These are phyloP conservation scores for Saccharomycopsis vini DNA, from an alignment of 805 yeast genomes.

Conservation along the genomic window DNA sequence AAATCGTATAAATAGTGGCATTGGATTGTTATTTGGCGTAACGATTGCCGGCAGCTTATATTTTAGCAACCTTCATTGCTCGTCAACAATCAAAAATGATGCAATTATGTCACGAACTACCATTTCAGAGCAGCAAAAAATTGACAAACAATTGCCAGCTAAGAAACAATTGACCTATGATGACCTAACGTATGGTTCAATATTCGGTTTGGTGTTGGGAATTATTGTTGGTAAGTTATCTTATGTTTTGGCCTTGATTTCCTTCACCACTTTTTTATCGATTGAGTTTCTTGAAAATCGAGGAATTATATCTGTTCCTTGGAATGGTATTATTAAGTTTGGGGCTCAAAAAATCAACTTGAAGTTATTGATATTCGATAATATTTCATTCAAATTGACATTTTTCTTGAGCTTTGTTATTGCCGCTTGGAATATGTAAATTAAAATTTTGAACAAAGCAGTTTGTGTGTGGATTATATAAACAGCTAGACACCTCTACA, in stretches of 20 bases:
- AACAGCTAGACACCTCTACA: no score
- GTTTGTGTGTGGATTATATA: no score
- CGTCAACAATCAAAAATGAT: no score
- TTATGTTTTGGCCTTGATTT: slow-evolving; percentile 40
- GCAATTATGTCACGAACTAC: no score
- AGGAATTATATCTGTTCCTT: slow-evolving; percentile 39
- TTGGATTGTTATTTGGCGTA: no score
- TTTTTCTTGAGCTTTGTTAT: slow-evolving; percentile 47
- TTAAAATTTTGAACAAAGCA: no score
- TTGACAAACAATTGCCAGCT: background rate
- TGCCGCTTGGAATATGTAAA: slow-evolving; percentile 45
- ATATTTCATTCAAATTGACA: slow-evolving; percentile 52
- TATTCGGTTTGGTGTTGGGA: slow-evolving; percentile 50
- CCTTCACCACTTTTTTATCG: slow-evolving; percentile 36
- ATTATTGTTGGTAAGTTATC: slow-evolving; percentile 51
- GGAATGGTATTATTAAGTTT: slow-evolving; percentile 29
- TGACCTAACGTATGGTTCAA: slow-evolving; percentile 52
- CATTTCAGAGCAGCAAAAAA: no score
- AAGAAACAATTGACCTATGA: slow-evolving; percentile 44
- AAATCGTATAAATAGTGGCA: no score
- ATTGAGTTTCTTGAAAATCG: slow-evolving; percentile 48
- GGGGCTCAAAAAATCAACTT: slow-evolving; percentile 37
- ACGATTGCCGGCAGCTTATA: no score
- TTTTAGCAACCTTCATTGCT: no score
- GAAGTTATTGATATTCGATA: slow-evolving; percentile 43